Evolutionary conservation across 108 stramenopile genomes (phyloP).

Genomic region (Nitzschia sp.): DNA sequence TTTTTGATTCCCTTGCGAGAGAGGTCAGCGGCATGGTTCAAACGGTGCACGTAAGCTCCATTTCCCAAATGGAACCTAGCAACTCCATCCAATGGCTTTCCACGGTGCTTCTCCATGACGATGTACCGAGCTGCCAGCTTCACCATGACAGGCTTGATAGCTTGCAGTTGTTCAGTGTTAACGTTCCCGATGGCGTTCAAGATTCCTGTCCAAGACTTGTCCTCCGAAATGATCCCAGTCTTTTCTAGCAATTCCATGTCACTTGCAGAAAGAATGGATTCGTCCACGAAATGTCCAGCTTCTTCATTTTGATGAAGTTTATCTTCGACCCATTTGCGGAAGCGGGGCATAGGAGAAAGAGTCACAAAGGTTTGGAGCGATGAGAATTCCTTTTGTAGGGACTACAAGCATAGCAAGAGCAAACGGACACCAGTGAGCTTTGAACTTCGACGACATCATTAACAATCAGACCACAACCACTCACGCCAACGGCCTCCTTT

Average conservation of each 20-base stretch:
- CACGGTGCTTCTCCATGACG: conserved; percentile 58
- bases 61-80: conserved; percentile 85
- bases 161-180: conserved; percentile 3
- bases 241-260: conserved; percentile 27
- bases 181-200: not conserved
- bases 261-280: conserved; percentile 31
- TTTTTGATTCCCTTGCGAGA: conserved; percentile 60
- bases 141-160: conserved; percentile 52
- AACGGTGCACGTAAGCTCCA: conserved; percentile 71
- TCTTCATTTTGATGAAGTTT: conserved; percentile 41
- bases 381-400: conserved; percentile 24
- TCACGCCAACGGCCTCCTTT: conserved; percentile 64
- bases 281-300: conserved; percentile 29
- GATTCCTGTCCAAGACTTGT: conserved; percentile 19
- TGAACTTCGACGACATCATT: not conserved
- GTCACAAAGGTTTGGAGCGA: conserved; percentile 75
- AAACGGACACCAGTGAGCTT: not conserved
- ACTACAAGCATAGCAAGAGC: not conserved
- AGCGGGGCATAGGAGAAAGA: conserved; percentile 85
- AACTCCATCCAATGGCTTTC: conserved; percentile 79
- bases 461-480: not conserved
- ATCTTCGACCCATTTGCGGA: conserved; percentile 80
- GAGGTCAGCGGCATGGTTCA: conserved; percentile 71
- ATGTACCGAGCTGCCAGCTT: conserved; percentile 73
- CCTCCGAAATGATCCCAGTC: conserved; percentile 5